Evolutionary conservation across 345 rosid species (phyloP).

Genomic region (Salix arbutifolia): DNA sequence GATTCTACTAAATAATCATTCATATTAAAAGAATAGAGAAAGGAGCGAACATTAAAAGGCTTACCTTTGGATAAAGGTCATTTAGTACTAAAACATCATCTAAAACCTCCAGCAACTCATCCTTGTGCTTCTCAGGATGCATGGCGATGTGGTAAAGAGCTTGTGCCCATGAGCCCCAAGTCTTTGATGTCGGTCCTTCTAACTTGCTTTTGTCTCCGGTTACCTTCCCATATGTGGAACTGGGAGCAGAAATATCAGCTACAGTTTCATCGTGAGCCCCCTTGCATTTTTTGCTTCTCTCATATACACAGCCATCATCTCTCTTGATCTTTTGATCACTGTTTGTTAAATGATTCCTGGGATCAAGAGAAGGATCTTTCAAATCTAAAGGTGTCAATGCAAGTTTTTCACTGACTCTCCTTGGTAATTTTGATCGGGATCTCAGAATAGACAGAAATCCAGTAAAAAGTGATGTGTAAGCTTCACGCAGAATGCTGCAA

Average conservation of each 20-base stretch:
- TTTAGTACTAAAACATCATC: conserved; percentile 65
- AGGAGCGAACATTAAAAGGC: not conserved
- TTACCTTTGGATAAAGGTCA: conserved; percentile 84
- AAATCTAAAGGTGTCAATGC: conserved; percentile 6
- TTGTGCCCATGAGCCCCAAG: conserved; percentile 77
- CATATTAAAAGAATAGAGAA: conserved; percentile 4
- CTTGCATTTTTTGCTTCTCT: conserved; percentile 54
- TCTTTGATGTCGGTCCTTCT: conserved; percentile 28
- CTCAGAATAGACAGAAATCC: conserved; percentile 53
- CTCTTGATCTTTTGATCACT: conserved; percentile 43
- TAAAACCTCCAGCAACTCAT: conserved; percentile 50
- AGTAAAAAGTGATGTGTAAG: conserved; percentile 74
- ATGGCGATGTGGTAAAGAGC: conserved; percentile 66
- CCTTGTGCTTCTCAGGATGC: conserved; percentile 67
- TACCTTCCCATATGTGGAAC: conserved; percentile 18
- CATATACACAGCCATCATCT: conserved; percentile 26
- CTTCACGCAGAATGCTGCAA: conserved; percentile 61
- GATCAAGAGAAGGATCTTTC: conserved; percentile 18
- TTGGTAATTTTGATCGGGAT: conserved; percentile 32
- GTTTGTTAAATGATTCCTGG: conserved; percentile 13
- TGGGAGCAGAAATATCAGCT: conserved; percentile 11
- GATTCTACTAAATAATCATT: not conserved
- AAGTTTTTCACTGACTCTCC: conserved; percentile 22
- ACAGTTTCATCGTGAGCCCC: conserved; percentile 31
- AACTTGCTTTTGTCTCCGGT: conserved; percentile 22